These are phyloP conservation scores for Sporothrix brasiliensis DNA, from an alignment of 2,329 filamentous ascomycete genomes.

Conservation along the genomic window DNA sequence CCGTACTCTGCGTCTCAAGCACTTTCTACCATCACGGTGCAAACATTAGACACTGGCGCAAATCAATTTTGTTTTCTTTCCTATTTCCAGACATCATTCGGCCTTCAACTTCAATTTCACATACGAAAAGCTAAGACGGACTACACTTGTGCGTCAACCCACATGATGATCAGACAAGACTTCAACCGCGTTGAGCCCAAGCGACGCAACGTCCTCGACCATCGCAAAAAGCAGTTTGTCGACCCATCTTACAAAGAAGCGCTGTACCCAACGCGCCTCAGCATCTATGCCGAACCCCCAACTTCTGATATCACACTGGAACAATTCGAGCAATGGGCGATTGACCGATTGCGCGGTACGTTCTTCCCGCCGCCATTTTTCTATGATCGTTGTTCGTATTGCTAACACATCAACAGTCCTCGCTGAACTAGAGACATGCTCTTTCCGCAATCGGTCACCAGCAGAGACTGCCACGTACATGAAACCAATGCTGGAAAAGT, in stretches of 20 bases:
- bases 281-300: constrained; percentile 86
- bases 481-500: constrained; percentile 83
- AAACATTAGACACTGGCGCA: neutral
- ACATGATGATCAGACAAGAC: constrained; percentile 54
- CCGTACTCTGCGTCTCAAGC: neutral
- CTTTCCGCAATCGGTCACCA: constrained; percentile 86
- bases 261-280: constrained; percentile 82
- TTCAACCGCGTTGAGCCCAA: constrained; percentile 66
- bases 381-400: neutral
- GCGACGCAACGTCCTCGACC: constrained; percentile 72
- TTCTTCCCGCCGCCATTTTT: neutral
- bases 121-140: neutral
- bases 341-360: constrained; percentile 80
- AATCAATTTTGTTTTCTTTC: neutral
- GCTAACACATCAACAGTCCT: constrained; percentile 61
- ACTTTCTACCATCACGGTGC: neutral
- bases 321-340: constrained; percentile 98
- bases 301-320: constrained; percentile 94
- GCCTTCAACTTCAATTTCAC: neutral
- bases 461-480: constrained; percentile 83
- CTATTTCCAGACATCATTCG: neutral
- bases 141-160: neutral
- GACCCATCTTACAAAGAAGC: constrained; percentile 73
- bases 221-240: constrained; percentile 86
- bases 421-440: constrained; percentile 88